Base-by-base conservation (phyloP, 164 flowering plant genomes). In the Taxillus chinensis region DNA sequence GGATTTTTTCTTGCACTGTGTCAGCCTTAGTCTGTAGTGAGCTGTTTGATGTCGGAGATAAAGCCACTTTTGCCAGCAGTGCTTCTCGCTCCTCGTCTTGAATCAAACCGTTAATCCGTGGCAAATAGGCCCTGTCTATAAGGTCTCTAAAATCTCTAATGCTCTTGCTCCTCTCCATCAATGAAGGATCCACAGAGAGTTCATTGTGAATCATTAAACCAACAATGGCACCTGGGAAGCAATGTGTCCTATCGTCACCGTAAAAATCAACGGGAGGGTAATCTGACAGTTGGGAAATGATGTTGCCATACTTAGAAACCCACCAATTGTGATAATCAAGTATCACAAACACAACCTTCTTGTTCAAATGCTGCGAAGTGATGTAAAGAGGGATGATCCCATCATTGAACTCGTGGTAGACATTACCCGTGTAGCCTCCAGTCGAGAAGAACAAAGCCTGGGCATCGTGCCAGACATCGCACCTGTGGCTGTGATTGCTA, bases 361-460 rank as follows among this genome's bases (percentile, higher is more conserved):
- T 86, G 49, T 86, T 78, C 49, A 82, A 77, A 54, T 75, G 83
- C 65, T 83, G 93, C 0, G 96, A 81, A 49, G 98, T 92, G 4
- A 92, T 92, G 68, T 78, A 92, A 11, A 92, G 68, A 7, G 98
- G 98, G 45, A 90, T 41, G 39, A 90, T 67, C 45, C 98, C 98
- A 66, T 92, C 98, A 67, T 93, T 93, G 79, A 93, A 90, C 50
- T 93, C 98, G 57, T 93, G 98, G 62, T 86, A 93, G 11, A 88
- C 82, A 59, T 92, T 92, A 11, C 98, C 98, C 0, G 98, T 92
- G 55, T 88, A 92, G 8, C 98, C 96, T 49, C 95, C 92, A 0
- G 85, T 92, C 1, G 98, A 92, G 84, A 92, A 90, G 71, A 92
- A 71, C 57, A 93, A 68, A 0, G 95, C 96, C 0, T 96, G 96